These are phyloP conservation scores for Alternaria hordeiaustralica DNA, from an alignment of 2,329 filamentous ascomycete species.

Conservation along the genomic window DNA sequence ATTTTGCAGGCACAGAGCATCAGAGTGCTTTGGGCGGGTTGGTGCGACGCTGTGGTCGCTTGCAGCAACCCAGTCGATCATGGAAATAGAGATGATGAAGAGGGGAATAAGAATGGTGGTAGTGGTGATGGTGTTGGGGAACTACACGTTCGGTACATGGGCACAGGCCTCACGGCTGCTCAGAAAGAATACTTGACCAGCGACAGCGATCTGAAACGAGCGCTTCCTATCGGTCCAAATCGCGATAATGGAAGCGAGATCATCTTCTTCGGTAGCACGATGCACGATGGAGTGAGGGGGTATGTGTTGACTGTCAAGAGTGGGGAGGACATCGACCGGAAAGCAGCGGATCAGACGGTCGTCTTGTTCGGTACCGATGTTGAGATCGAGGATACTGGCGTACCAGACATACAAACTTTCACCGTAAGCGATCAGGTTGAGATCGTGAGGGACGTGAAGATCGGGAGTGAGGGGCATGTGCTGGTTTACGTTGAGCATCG, in stretches of 20 bases:
- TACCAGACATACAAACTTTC: constrained; percentile 1
- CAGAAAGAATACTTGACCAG: constrained; percentile 15
- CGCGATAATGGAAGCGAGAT: background rate
- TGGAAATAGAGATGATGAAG: background rate
- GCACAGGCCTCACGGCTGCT: constrained; percentile 19
- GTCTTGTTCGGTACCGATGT: constrained; percentile 16
- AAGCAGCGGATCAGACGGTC: constrained; percentile 3
- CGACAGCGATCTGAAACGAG: background rate
- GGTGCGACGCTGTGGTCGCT: constrained; percentile 37
- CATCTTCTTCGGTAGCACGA: constrained; percentile 27
- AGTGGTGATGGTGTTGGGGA: background rate
- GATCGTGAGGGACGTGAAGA: constrained; percentile 11
- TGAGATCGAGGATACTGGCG: constrained; percentile 6
- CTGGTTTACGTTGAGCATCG: background rate
- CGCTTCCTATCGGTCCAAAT: background rate
- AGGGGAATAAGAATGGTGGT: background rate
- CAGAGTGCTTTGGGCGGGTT: constrained; percentile 38
- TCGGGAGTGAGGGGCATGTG: constrained; percentile 9
- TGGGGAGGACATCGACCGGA: background rate
- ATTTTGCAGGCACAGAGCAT: constrained; percentile 6
- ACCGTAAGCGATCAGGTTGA: background rate
- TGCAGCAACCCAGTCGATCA: background rate
- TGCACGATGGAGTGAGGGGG: constrained; percentile 31
- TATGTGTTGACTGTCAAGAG: constrained; percentile 4
- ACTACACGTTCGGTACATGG: constrained; percentile 19